Evolutionary conservation across 306 rosid species (phyloP).

Genomic region (Sicyos edulis): DNA sequence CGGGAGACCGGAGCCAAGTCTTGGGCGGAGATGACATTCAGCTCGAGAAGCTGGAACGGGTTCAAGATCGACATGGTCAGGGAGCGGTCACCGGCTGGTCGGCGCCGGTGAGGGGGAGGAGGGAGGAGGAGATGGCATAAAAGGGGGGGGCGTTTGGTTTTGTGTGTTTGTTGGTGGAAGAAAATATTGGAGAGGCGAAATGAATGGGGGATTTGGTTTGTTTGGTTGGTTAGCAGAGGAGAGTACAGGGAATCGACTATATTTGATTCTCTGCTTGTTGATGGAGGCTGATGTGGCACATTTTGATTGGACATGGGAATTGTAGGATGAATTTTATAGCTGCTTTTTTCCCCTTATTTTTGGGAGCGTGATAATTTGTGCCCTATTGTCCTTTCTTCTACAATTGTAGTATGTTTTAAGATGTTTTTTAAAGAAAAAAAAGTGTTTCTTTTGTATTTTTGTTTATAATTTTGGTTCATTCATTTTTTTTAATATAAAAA

Average conservation of each 20-base stretch:
- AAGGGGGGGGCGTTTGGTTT: background rate
- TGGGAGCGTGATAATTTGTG: too few relatives aligned
- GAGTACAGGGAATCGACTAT: background rate
- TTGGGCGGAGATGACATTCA: conserved; percentile 75
- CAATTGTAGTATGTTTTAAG: too few relatives aligned
- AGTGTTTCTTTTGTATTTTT: too few relatives aligned
- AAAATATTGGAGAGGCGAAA: background rate
- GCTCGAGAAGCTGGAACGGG: conserved; percentile 72
- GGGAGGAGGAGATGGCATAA: background rate
- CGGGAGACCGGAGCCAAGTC: conserved; percentile 59
- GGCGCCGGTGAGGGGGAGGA: conserved; percentile 5
- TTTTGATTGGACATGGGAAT: too few relatives aligned
- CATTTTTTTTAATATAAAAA: too few relatives aligned
- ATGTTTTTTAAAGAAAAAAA: too few relatives aligned
- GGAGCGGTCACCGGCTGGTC: background rate
- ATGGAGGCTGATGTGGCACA: too few relatives aligned
- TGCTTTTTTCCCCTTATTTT: too few relatives aligned
- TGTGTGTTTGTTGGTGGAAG: background rate
- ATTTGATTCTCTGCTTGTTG: too few relatives aligned
- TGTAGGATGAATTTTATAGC: too few relatives aligned
- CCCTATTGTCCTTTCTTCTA: too few relatives aligned
- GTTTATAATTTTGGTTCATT: too few relatives aligned
- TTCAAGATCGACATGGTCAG: conserved; percentile 46
- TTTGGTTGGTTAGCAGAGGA: background rate
- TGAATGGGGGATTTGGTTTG: conserved; percentile 1